phyloP scores from a whole-genome alignment of 1,284 basidiomycete species.

The Microstroma glucosiphilum region DNA sequence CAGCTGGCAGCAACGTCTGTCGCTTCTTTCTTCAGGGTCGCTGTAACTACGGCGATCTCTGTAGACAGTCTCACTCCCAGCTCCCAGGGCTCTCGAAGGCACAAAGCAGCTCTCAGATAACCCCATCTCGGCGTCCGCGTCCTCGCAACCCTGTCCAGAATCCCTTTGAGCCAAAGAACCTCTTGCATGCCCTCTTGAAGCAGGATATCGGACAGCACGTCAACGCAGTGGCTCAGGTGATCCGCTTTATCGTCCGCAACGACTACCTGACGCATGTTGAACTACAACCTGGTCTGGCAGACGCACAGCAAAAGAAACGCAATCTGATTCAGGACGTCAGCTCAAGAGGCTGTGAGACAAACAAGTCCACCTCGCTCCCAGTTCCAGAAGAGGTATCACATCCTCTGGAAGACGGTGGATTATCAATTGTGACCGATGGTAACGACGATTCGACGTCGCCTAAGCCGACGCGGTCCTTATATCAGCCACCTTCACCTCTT shows the following conservation, averaged over 20 bases:
- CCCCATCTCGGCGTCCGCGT: constrained; percentile 20
- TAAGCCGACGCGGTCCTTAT: constrained; percentile 15
- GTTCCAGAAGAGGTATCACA: not conserved
- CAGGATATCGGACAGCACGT: constrained; percentile 84
- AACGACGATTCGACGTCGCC: not conserved
- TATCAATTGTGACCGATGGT: not conserved
- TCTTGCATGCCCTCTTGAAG: constrained; percentile 61
- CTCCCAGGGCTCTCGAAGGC: not conserved
- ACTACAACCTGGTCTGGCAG: constrained; percentile 69
- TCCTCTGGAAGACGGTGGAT: not conserved
- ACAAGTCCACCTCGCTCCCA: not conserved
- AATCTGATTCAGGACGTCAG: constrained; percentile 15
- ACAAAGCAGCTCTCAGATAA: not conserved
- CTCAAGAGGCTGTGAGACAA: not conserved
- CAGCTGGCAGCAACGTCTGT: constrained; percentile 24
- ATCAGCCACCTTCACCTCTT: constrained; percentile 25
- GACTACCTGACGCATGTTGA: constrained; percentile 81
- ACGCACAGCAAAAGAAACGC: constrained; percentile 55
- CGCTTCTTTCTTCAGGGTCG: constrained; percentile 30
- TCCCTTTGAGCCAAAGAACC: constrained; percentile 42
- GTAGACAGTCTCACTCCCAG: constrained; percentile 28
- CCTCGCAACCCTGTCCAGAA: constrained; percentile 35
- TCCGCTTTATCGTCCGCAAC: constrained; percentile 86
- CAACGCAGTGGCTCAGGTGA: constrained; percentile 85
- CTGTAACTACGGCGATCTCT: constrained; percentile 35